Evolutionary conservation across 108 stramenopile species (phyloP).

Genomic region (Nitzschia sp.): DNA sequence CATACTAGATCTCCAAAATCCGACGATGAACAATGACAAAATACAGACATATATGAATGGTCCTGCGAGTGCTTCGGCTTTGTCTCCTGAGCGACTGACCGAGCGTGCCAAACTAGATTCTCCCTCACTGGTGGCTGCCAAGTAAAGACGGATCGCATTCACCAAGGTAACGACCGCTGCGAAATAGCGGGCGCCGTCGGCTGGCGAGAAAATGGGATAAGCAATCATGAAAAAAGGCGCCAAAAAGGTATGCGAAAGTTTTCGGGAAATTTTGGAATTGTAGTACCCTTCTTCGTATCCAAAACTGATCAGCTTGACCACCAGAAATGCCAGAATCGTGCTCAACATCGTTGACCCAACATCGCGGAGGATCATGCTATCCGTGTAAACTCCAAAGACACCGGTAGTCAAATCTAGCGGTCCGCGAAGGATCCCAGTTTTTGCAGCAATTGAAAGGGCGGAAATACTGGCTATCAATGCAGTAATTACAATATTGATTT

Average conservation of each 20-base stretch:
- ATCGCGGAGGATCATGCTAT: slow-evolving; percentile 51
- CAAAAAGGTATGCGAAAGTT: slow-evolving; percentile 73
- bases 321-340: slow-evolving; percentile 45
- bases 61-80: slow-evolving; percentile 69
- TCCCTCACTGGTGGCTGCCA: slow-evolving; percentile 52
- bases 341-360: slow-evolving; percentile 42
- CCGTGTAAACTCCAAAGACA: slow-evolving; percentile 15
- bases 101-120: slow-evolving; percentile 63
- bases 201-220: slow-evolving; percentile 76
- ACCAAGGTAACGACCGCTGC: slow-evolving; percentile 57
- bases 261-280: slow-evolving; percentile 61
- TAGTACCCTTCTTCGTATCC: slow-evolving; percentile 40
- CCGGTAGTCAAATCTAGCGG: slow-evolving; percentile 3
- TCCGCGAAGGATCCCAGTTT: slow-evolving; percentile 26
- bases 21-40: slow-evolving; percentile 47
- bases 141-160: slow-evolving; percentile 51
- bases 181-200: slow-evolving; percentile 64
- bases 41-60: slow-evolving; percentile 80
- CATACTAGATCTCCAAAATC: slow-evolving; percentile 62
- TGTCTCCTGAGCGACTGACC: slow-evolving; percentile 69
- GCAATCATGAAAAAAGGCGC: slow-evolving; percentile 71
- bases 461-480: neutral
- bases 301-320: slow-evolving; percentile 52
- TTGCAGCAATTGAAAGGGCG: slow-evolving; percentile 4
- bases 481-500: neutral